Percentiles rank a stretch among this genome's conserved stretches.
Evolutionary conservation across 2,329 filamentous ascomycete genomes (phyloP).

Genomic region (Epichloe festucae): DNA sequence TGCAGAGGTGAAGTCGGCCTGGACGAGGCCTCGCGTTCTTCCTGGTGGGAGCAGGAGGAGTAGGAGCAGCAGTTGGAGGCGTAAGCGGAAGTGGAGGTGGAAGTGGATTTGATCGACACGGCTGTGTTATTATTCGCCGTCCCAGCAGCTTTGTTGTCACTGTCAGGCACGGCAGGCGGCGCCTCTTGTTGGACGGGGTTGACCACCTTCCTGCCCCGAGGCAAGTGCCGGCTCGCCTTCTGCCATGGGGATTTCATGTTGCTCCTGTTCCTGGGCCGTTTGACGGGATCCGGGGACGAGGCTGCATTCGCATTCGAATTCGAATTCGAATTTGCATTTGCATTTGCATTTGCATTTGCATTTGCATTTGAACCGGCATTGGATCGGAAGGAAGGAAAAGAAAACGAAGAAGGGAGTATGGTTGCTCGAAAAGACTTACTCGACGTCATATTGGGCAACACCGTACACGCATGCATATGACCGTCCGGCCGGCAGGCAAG

Average conservation of each 20-base stretch:
- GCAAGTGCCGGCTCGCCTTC: constrained; percentile 10
- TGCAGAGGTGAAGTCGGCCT: constrained; percentile 12
- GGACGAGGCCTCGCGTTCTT: constrained; percentile 2
- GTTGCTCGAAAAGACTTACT: constrained; percentile 31
- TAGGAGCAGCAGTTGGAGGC: background rate
- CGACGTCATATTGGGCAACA: constrained; percentile 30
- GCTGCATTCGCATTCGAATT: constrained; percentile 2
- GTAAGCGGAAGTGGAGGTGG: background rate
- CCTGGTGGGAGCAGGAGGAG: background rate
- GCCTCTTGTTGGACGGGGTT: constrained; percentile 10
- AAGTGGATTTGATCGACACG: background rate
- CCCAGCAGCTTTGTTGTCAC: background rate
- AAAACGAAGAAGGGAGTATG: constrained; percentile 23
- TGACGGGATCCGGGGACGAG: background rate
- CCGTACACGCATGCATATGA: constrained; percentile 12
- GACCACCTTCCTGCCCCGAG: constrained; percentile 7
- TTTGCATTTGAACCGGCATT: constrained; percentile 12
- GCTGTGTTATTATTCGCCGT: background rate
- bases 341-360: constrained; percentile 5
- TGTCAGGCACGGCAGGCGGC: constrained; percentile 6
- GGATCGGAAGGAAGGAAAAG: constrained; percentile 21
- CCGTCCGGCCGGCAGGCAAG: constrained; percentile 11
- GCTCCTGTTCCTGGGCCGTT: background rate
- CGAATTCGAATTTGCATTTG: background rate
- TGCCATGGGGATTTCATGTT: constrained; percentile 11